These are phyloP conservation scores for Backusella liffmaniae DNA, from an alignment of 192 early-diverging fungal genomes.

Conservation along the genomic window DNA sequence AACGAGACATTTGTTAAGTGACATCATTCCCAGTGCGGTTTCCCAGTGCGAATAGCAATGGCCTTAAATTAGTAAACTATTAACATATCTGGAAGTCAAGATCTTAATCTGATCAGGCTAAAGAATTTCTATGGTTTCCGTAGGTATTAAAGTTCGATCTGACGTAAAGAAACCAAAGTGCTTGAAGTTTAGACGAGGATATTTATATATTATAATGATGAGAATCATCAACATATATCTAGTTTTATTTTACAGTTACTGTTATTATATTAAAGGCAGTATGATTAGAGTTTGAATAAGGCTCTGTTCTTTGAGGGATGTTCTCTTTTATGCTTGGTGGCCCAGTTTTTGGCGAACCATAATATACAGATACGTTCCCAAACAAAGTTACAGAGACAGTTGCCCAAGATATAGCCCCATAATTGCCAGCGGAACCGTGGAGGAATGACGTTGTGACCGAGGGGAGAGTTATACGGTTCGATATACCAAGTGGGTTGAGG, in stretches of 20 bases:
- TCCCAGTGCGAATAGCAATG: no score
- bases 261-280: neutral
- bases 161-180: no score
- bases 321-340: constrained; percentile 19
- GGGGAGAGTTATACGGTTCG: constrained; percentile 56
- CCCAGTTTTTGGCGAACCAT: constrained; percentile 43
- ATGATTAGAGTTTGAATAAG: neutral
- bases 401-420: constrained; percentile 47
- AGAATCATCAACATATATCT: neutral
- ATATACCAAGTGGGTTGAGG: constrained; percentile 41
- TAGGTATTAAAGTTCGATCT: no score
- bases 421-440: constrained; percentile 57
- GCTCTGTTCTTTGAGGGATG: constrained; percentile 2
- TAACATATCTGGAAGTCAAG: no score
- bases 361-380: constrained; percentile 55
- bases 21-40: no score
- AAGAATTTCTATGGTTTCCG: no score
- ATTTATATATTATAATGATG: neutral
- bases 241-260: constrained; percentile 4
- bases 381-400: constrained; percentile 37
- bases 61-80: no score
- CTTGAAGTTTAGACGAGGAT: neutral
- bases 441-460: constrained; percentile 75
- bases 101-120: no score
- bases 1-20: no score